Conservation (phyloP, 73 alveolate species). For the Tetrahymena elliotti region DNA sequence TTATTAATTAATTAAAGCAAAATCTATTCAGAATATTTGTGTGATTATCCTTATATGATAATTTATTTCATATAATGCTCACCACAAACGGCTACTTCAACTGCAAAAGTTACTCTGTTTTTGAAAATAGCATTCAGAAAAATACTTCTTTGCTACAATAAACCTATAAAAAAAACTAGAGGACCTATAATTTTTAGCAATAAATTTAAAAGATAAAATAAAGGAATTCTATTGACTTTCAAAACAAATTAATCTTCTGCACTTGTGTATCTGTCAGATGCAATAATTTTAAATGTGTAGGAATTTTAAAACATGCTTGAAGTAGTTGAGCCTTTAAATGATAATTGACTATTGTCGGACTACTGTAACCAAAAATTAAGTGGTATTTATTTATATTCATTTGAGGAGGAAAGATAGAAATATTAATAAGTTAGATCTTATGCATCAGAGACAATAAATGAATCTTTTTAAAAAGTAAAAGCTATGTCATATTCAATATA, state of each 20-base stretch:
- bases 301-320: background rate
- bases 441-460: background rate
- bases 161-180: background rate
- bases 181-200: background rate
- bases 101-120: background rate
- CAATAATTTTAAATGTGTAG: background rate
- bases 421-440: background rate
- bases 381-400: background rate
- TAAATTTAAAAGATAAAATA: background rate
- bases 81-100: background rate
- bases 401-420: background rate
- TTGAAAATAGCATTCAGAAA: background rate
- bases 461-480: background rate
- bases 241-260: background rate
- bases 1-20: background rate
- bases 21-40: background rate
- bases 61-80: background rate
- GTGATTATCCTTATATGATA: background rate
- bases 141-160: background rate
- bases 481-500: background rate
- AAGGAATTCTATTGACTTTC: background rate
- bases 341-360: background rate
- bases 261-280: background rate
- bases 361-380: background rate
- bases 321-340: background rate